These are phyloP conservation scores for Globisporangium barbulae DNA, from an alignment of 352 stramenopile genomes.

Conservation along the genomic window DNA sequence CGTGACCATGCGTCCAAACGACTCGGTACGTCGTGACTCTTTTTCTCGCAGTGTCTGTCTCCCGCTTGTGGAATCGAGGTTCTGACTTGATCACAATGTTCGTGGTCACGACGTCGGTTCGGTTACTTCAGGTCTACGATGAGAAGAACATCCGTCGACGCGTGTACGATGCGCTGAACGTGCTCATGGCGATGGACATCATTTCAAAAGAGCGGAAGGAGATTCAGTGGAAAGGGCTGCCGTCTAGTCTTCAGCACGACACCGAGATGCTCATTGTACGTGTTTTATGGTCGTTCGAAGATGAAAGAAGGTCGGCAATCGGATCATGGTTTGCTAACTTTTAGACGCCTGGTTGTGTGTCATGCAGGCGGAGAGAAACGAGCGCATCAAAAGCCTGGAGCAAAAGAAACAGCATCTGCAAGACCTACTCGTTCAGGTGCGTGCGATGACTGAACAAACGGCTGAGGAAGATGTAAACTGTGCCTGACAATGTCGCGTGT, in stretches of 20 bases:
- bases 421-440: slow-evolving; percentile 89
- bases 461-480: no score
- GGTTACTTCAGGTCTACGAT: slow-evolving; percentile 70
- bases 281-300: not conserved
- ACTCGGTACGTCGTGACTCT: slow-evolving; percentile 36
- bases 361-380: slow-evolving; percentile 60
- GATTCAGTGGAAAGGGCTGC: slow-evolving; percentile 84
- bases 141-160: slow-evolving; percentile 96
- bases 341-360: not conserved
- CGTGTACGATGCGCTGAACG: slow-evolving; percentile 97
- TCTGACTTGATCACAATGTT: not conserved
- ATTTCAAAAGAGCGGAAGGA: slow-evolving; percentile 97
- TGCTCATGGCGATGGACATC: slow-evolving; percentile 98
- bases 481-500: not conserved
- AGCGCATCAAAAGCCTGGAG: slow-evolving; percentile 77
- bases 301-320: no score
- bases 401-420: slow-evolving; percentile 90
- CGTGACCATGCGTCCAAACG: slow-evolving; percentile 79
- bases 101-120: not conserved
- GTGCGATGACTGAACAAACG: not conserved
- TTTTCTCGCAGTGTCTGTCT: not conserved
- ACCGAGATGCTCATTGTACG: slow-evolving; percentile 81
- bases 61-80: not conserved
- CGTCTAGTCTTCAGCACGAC: slow-evolving; percentile 82
- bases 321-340: not conserved